phyloP scores from a whole-genome alignment of 495 filamentous ascomycete species.

The Haplographium delicatum region DNA sequence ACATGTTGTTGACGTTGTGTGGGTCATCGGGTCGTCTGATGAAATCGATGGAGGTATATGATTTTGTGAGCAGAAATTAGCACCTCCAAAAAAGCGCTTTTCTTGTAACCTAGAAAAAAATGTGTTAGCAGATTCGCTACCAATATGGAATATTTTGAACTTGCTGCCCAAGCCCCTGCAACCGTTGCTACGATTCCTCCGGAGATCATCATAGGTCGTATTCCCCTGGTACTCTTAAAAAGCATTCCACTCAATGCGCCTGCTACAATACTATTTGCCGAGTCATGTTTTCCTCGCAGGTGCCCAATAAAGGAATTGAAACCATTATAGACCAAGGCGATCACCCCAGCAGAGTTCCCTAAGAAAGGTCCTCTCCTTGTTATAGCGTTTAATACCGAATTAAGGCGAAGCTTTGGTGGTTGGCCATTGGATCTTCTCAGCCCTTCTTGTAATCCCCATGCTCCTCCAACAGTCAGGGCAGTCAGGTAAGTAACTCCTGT shows the following conservation, averaged over 20 bases:
- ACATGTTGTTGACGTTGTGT: constrained; percentile 10
- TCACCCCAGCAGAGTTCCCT: constrained; percentile 89
- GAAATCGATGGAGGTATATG: not conserved
- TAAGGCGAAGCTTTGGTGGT: constrained; percentile 84
- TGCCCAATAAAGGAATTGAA: constrained; percentile 89
- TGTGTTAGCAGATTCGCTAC: constrained; percentile 31
- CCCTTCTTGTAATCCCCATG: constrained; percentile 88
- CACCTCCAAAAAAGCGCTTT: constrained; percentile 47
- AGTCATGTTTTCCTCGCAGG: constrained; percentile 82
- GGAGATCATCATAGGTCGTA: constrained; percentile 89
- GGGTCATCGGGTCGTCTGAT: not conserved
- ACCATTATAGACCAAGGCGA: constrained; percentile 92
- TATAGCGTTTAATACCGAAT: constrained; percentile 87
- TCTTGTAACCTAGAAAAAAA: constrained; percentile 44
- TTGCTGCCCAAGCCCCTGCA: constrained; percentile 85
- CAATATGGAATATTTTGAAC: constrained; percentile 28
- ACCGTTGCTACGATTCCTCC: constrained; percentile 78
- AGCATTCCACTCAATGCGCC: constrained; percentile 85
- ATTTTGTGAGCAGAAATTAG: too few species aligned
- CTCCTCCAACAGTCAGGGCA: constrained; percentile 79
- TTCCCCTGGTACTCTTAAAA: constrained; percentile 90
- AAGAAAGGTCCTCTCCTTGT: constrained; percentile 93
- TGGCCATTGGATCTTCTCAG: constrained; percentile 66
- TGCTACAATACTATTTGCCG: constrained; percentile 78
- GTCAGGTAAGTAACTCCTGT: constrained; percentile 89